Conservation (phyloP, 805 yeast species). For the Metschnikowia orientalis region DNA sequence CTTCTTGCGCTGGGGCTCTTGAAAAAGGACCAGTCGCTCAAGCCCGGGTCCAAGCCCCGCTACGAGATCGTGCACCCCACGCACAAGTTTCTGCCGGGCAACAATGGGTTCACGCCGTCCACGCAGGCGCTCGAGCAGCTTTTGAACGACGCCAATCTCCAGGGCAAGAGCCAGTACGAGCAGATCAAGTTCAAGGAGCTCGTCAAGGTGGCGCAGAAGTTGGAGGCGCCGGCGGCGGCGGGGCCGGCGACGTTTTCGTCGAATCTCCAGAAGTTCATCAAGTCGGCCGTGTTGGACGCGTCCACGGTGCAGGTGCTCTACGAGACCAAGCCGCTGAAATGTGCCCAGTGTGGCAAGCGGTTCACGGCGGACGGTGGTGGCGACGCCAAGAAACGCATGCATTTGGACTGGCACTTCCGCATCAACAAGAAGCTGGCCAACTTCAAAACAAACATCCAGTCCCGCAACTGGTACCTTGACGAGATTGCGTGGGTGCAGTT, state of each 20-base stretch:
- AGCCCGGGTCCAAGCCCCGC: slow-evolving; percentile 34
- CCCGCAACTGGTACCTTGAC: slow-evolving; percentile 78
- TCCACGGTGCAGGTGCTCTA: slow-evolving; percentile 41
- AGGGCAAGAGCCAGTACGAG: slow-evolving; percentile 27
- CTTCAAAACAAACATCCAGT: slow-evolving; percentile 46
- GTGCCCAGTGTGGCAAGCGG: slow-evolving; percentile 86
- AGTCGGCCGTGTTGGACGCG: slow-evolving; percentile 31
- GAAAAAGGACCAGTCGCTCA: slow-evolving; percentile 36
- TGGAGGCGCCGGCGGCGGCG: slow-evolving; percentile 2
- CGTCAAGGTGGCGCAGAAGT: slow-evolving; percentile 22
- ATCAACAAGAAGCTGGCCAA: slow-evolving; percentile 65
- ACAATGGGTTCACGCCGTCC: slow-evolving; percentile 9
- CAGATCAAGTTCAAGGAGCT: slow-evolving; percentile 31
- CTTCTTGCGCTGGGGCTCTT: slow-evolving; percentile 37
- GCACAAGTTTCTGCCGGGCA: slow-evolving; percentile 22
- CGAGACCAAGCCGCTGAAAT: slow-evolving; percentile 67
- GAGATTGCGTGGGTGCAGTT: slow-evolving; percentile 69
- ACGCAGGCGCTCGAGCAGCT: slow-evolving; percentile 14
- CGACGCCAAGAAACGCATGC: slow-evolving; percentile 50
- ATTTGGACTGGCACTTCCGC: slow-evolving; percentile 95
- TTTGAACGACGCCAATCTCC: slow-evolving; percentile 12
- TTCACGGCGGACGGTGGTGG: slow-evolving; percentile 62
- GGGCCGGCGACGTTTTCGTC: slow-evolving; percentile 1
- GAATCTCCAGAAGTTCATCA: slow-evolving; percentile 36
- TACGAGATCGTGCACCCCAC: slow-evolving; percentile 31